These are phyloP conservation scores for Melampsora larici-populina DNA, from an alignment of 1,284 basidiomycete genomes.

Conservation along the genomic window DNA sequence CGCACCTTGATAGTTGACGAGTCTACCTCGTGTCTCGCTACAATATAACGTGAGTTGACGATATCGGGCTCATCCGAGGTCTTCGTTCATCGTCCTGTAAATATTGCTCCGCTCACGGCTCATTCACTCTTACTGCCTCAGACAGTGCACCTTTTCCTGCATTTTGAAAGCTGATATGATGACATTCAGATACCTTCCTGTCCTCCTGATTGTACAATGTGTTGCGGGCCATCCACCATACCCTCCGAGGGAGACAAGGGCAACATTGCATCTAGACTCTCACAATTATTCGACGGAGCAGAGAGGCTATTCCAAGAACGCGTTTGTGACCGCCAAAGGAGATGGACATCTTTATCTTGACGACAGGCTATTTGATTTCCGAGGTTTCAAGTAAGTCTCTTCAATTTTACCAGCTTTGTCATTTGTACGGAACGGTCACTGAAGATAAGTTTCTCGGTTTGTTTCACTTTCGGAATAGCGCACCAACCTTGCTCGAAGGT, in stretches of 20 bases:
- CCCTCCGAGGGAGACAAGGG: no score
- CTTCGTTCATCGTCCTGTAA: background rate
- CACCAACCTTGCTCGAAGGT: conserved; percentile 28
- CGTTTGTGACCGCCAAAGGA: conserved; percentile 26
- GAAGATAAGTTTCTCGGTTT: background rate
- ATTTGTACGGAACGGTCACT: background rate
- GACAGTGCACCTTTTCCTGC: no score
- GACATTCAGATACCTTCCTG: no score
- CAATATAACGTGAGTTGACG: no score
- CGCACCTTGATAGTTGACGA: background rate
- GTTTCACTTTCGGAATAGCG: background rate
- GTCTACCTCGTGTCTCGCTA: background rate
- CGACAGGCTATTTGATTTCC: conserved; percentile 35
- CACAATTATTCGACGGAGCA: background rate
- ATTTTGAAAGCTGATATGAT: no score
- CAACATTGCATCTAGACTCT: no score
- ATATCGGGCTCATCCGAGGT: background rate
- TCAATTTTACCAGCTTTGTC: background rate
- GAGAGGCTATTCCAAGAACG: background rate
- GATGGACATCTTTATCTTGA: conserved; percentile 37
- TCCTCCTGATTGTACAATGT: no score
- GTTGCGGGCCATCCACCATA: no score
- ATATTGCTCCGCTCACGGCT: no score
- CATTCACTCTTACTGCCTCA: no score
- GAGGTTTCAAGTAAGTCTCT: conserved; percentile 35